These are phyloP conservation scores for Sclerotinia nivalis DNA, from an alignment of 2,329 filamentous ascomycete species.

Conservation along the genomic window DNA sequence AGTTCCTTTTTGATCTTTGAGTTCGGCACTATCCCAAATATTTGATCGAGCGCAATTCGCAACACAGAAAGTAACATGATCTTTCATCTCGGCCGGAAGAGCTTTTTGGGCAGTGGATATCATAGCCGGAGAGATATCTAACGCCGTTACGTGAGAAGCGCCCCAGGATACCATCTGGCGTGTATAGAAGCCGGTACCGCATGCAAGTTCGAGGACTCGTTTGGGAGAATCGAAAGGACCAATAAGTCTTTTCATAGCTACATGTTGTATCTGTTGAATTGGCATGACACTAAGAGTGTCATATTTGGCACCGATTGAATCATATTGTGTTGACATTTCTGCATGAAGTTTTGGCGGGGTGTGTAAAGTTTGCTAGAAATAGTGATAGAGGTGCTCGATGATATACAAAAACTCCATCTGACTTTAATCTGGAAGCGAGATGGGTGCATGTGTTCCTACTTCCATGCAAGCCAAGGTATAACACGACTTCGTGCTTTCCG, in stretches of 20 bases:
- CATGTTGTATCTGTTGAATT: background rate
- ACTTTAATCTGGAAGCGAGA: background rate
- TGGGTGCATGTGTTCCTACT: background rate
- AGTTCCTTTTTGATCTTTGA: background rate
- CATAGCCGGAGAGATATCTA: conserved; percentile 11
- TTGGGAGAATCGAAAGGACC: background rate
- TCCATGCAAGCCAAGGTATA: background rate
- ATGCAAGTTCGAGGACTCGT: conserved; percentile 12
- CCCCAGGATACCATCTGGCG: background rate
- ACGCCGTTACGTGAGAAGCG: conserved; percentile 7
- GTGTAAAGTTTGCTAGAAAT: background rate
- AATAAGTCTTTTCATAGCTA: conserved; percentile 1
- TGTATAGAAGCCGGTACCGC: conserved; percentile 11
- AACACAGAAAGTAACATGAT: background rate
- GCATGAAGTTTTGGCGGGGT: background rate
- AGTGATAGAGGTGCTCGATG: background rate
- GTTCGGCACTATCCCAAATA: background rate
- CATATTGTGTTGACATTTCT: conserved; percentile 14
- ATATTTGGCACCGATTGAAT: conserved; percentile 6
- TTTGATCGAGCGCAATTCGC: background rate
- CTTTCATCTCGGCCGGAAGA: background rate
- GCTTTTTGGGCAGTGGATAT: background rate
- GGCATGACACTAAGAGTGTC: background rate
- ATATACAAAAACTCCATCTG: too few relatives aligned
- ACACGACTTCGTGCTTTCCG: background rate